Conservation (phyloP, 2,329 filamentous ascomycete species). For the Arthrobotrys pseudoclavata region DNA sequence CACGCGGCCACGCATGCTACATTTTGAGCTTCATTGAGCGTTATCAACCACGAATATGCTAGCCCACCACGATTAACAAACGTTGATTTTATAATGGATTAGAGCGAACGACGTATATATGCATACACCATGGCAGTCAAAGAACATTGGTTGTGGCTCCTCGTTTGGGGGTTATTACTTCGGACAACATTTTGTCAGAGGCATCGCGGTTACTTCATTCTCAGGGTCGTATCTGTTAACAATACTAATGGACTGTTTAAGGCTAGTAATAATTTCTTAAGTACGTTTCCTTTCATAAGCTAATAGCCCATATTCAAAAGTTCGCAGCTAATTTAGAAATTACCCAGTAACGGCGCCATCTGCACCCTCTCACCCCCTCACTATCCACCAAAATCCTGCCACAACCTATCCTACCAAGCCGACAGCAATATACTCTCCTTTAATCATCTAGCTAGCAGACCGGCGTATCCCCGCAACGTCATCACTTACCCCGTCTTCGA, state of each 20-base stretch:
- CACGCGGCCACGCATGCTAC: background rate
- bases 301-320: background rate
- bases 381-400: background rate
- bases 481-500: slow-evolving; percentile 23
- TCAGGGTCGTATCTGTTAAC: slow-evolving; percentile 29
- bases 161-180: slow-evolving; percentile 3
- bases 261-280: slow-evolving; percentile 24
- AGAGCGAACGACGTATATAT: background rate
- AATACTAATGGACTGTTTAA: slow-evolving; percentile 12
- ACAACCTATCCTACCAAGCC: slow-evolving; percentile 27
- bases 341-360: slow-evolving; percentile 27
- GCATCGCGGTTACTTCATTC: slow-evolving; percentile 50
- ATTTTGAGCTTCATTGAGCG: slow-evolving; percentile 20
- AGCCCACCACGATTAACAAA: background rate
- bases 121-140: background rate
- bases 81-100: background rate
- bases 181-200: background rate
- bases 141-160: slow-evolving; percentile 7
- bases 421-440: slow-evolving; percentile 32
- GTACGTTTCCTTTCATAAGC: background rate
- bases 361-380: slow-evolving; percentile 5
- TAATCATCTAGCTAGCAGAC: slow-evolving; percentile 41
- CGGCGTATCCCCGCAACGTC: slow-evolving; percentile 40
- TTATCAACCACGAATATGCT: background rate
- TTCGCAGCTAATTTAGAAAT: too few species aligned